Base-by-base conservation (phyloP, 208 protist genomes). In the Crithidia brevicula region DNA sequence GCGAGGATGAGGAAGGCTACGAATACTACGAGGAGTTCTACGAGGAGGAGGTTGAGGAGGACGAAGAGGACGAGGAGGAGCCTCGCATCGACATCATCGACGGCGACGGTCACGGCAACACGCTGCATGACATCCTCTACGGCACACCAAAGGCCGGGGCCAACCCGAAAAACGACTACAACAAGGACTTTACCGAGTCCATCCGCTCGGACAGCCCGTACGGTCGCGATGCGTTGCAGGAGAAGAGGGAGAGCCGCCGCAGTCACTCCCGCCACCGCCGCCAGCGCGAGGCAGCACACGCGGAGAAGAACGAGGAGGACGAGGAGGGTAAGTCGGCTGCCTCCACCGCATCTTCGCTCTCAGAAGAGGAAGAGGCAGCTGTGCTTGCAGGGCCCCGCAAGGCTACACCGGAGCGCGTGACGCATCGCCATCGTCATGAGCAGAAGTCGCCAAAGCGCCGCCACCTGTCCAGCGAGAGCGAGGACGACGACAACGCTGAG, bases 41-140 rank as follows among this genome's bases (percentile, higher is more conserved):
- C 43, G 80, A 89, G 54, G 77, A 88, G 47, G 81, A 92, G 36
- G 72, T 87, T 13, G 81, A 88, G 51, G 79, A 88, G 50, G 81
- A 87, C 33, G 85, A 93, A 22, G 76, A 85, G 16, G 72, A 82
- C 16, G 83, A 91, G 23, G 88, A 94, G 53, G 83, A 87, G 36
- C 88, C 88, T 15, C 83, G 77, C 43, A 94, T 94, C 72, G 68
- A 91, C 60, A 82, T 94, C 56, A 90, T 94, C 74, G 73, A 75
- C 8, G 85, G 81, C 28, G 45, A 56, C 34, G 62, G 70, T 6
- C 78, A 89, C 61, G 74, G 77, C 13, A 51, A 74, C 53, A 79
- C 79, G 0, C 47, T 85, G 36, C 62, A 78, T 51, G 78, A 94
- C 52, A 89, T 88, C 49, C 74, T 91, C 45, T 86, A 89, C 66